Evolutionary conservation across 768 basidiomycete species (phyloP), one percentile per base, ranked within the genome.

Genomic region (Pisolithus sp.): DNA sequence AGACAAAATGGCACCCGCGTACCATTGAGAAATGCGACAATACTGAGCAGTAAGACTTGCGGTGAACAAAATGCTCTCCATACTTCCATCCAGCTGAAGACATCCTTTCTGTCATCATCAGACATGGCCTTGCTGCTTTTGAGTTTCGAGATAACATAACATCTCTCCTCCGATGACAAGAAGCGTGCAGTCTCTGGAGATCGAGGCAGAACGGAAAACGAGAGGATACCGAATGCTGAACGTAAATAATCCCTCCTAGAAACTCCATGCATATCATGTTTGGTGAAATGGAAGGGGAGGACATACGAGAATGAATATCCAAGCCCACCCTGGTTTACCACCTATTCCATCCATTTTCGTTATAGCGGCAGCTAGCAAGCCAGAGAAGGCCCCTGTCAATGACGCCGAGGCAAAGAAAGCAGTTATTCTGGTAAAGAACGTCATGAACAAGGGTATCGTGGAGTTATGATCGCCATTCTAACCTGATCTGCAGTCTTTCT

Each of bases 321-420:
- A 83, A 37, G 76, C 69, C 84, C 83, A 86, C 0, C 79, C 83
- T 1, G 76, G 70, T 49, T 68, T 73, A 3, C 79, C 34, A 13
- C 34, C 34, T 15, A 15, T 34, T 34, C 34, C 34, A 13, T 34
- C 34, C 34, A 34, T 34, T 10, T 79, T 63, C 17, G 72, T 59
- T 46, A 87, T 83, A 1, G 73, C 81, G 26, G 79, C 70, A 1
- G 84, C 83, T 2, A 87, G 71, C 6, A 86, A 66, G 37, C 85
- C 85, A 7, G 81, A 82, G 57, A 84, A 83, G 0, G 80, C 76
- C 1, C 81, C 79, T 0, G 82, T 75, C 5, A 81, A 67, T 18
- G 81, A 81, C 1, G 80, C 73, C 7, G 72, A 60, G 1, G 68
- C 66, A 46, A 68, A 73, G 55, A 76, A 74, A 0, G 64, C 46